These are phyloP conservation scores for Ceratocystis smalleyi DNA, from an alignment of 2,329 filamentous ascomycete species.

Conservation along the genomic window DNA sequence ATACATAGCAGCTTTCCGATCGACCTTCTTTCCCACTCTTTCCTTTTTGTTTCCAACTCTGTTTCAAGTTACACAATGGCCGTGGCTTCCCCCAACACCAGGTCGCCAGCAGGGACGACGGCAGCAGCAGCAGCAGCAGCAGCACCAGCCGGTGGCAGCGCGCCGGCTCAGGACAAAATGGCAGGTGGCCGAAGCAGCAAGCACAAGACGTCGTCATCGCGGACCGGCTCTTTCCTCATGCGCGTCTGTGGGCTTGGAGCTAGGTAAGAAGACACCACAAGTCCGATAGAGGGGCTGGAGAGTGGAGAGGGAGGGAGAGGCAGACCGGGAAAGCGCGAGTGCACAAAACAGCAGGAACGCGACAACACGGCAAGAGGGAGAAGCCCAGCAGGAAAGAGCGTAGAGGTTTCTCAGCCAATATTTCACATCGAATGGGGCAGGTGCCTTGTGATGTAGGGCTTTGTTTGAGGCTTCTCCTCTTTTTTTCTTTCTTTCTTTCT, in stretches of 20 bases:
- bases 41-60: not conserved
- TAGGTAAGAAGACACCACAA: not conserved
- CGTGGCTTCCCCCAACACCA: not conserved
- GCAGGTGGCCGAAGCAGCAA: not conserved
- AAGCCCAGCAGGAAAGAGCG: not conserved
- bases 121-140: too few species aligned
- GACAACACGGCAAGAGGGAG: not conserved
- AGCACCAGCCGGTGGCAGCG: not conserved
- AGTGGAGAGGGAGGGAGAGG: not conserved
- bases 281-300: not conserved
- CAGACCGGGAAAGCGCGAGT: not conserved
- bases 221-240: not conserved
- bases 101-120: not conserved
- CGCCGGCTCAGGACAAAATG: not conserved
- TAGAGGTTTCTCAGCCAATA: not conserved
- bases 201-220: not conserved
- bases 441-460: not conserved
- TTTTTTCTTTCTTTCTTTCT: not conserved
- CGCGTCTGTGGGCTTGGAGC: constrained; percentile 5
- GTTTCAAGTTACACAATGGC: not conserved
- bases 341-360: not conserved
- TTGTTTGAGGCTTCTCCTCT: not conserved
- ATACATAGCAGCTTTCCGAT: not conserved
- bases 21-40: too few species aligned
- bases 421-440: not conserved